Conservation (phyloP, 768 basidiomycete genomes). For the Leccinum broughii region DNA sequence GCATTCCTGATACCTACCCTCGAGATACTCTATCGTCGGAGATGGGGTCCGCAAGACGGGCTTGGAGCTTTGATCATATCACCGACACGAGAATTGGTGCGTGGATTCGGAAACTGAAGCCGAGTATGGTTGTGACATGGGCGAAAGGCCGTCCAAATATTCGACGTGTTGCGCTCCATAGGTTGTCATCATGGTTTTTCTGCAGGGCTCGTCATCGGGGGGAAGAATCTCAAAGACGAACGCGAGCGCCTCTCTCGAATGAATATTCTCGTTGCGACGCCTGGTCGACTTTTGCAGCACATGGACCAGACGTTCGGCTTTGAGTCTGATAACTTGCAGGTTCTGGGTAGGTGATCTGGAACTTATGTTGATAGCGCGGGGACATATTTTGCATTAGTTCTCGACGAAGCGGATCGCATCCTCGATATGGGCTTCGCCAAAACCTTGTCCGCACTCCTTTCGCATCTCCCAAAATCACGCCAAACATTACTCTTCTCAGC, state of each 20-base stretch:
- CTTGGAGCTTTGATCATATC: slow-evolving; percentile 90
- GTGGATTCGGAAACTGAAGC: slow-evolving; percentile 26
- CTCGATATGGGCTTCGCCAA: slow-evolving; percentile 95
- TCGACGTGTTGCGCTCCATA: slow-evolving; percentile 91
- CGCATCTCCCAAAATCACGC: slow-evolving; percentile 85
- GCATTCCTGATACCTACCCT: slow-evolving; percentile 70
- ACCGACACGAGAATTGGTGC: slow-evolving; percentile 88
- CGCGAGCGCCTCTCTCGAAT: slow-evolving; percentile 83
- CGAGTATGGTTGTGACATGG: slow-evolving; percentile 5
- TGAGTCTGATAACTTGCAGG: slow-evolving; percentile 85
- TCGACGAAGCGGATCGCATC: slow-evolving; percentile 96
- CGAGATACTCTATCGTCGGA: slow-evolving; percentile 61
- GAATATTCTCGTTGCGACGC: slow-evolving; percentile 99
- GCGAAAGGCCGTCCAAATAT: slow-evolving; percentile 91
- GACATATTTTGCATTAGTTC: slow-evolving; percentile 48
- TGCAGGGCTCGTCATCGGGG: slow-evolving; percentile 93
- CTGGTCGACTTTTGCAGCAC: slow-evolving; percentile 92
- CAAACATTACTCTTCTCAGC: slow-evolving; percentile 98
- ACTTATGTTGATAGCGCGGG: neutral
- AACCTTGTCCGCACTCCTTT: slow-evolving; percentile 87
- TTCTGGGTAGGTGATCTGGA: slow-evolving; percentile 63
- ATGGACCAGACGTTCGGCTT: slow-evolving; percentile 99
- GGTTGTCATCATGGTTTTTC: slow-evolving; percentile 91
- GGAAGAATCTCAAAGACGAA: slow-evolving; percentile 94
- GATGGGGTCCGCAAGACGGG: slow-evolving; percentile 74